phyloP scores from a whole-genome alignment of 176 grass and related monocot species.

The Aegilops umbellulata region DNA sequence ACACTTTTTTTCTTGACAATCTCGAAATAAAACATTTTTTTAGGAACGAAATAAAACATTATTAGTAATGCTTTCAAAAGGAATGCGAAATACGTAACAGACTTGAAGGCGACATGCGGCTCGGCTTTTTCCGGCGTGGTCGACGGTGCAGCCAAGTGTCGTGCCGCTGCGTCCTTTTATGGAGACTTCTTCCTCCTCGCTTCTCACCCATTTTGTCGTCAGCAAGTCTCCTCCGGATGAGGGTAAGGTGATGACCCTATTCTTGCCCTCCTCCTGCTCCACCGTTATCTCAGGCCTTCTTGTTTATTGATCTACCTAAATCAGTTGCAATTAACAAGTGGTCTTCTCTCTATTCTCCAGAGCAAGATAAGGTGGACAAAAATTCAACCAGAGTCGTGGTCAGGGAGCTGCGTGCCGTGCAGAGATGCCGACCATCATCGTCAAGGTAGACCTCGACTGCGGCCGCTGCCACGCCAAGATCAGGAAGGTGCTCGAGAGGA shows the following conservation, averaged over 20 bases:
- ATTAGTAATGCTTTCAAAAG: too few relatives aligned
- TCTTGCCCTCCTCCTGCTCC: background rate
- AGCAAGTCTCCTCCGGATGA: too few relatives aligned
- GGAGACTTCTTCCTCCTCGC: background rate
- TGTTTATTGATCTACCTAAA: background rate
- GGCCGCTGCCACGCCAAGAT: constrained; percentile 57
- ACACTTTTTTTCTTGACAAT: too few relatives aligned
- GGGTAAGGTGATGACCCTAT: too few relatives aligned
- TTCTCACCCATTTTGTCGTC: background rate
- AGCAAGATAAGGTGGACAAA: background rate
- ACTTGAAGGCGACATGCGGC: background rate
- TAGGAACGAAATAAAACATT: too few relatives aligned
- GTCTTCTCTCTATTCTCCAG: background rate
- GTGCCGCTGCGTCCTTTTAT: background rate
- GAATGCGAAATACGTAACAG: background rate
- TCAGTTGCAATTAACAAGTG: background rate
- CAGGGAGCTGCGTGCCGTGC: background rate
- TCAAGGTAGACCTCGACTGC: constrained; percentile 72
- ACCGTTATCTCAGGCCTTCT: background rate
- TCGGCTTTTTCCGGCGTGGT: background rate
- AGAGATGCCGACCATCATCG: constrained; percentile 66
- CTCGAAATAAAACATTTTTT: too few relatives aligned
- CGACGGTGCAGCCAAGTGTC: background rate
- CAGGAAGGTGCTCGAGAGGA: constrained; percentile 50
- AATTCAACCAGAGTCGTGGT: background rate